phyloP scores from a whole-genome alignment of 805 yeast genomes.

The Torulaspora maleeae region DNA sequence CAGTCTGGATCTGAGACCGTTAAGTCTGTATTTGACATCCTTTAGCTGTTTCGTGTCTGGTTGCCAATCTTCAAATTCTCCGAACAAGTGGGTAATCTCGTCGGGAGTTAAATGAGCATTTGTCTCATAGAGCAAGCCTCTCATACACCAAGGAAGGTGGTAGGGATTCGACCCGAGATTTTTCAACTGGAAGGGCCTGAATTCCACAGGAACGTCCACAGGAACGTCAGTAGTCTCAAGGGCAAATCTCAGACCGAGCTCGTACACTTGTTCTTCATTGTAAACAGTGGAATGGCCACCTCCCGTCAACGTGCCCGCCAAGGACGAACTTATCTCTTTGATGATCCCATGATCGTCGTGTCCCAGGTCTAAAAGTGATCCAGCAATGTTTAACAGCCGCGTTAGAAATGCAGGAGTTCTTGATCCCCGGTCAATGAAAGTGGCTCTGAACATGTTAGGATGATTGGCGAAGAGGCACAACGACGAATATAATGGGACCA shows the following conservation, averaged over 20 bases:
- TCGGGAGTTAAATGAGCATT: slow-evolving; percentile 48
- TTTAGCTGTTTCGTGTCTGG: slow-evolving; percentile 79
- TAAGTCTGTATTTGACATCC: slow-evolving; percentile 76
- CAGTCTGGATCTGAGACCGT: slow-evolving; percentile 42
- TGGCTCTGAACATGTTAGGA: slow-evolving; percentile 86
- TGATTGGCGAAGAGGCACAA: slow-evolving; percentile 76
- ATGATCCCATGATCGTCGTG: slow-evolving; percentile 80
- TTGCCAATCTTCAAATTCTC: slow-evolving; percentile 77
- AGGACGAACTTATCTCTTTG: slow-evolving; percentile 69
- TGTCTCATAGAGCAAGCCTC: slow-evolving; percentile 72
- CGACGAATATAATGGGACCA: slow-evolving; percentile 89
- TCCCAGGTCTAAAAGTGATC: slow-evolving; percentile 71
- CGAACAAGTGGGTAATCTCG: slow-evolving; percentile 57
- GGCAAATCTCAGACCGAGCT: slow-evolving; percentile 67
- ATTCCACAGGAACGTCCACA: slow-evolving; percentile 37
- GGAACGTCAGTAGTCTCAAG: slow-evolving; percentile 65
- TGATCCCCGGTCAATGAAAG: slow-evolving; percentile 79
- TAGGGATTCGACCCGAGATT: slow-evolving; percentile 74
- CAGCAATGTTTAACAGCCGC: slow-evolving; percentile 65
- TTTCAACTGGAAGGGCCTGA: slow-evolving; percentile 52
- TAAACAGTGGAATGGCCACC: slow-evolving; percentile 92
- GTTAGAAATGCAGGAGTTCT: slow-evolving; percentile 76
- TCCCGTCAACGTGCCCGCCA: slow-evolving; percentile 90
- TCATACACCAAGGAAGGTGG: slow-evolving; percentile 86
- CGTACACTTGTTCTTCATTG: slow-evolving; percentile 79